Evolutionary conservation across 2,329 filamentous ascomycete genomes (phyloP).

Genomic region (Cytospora piceicola): DNA sequence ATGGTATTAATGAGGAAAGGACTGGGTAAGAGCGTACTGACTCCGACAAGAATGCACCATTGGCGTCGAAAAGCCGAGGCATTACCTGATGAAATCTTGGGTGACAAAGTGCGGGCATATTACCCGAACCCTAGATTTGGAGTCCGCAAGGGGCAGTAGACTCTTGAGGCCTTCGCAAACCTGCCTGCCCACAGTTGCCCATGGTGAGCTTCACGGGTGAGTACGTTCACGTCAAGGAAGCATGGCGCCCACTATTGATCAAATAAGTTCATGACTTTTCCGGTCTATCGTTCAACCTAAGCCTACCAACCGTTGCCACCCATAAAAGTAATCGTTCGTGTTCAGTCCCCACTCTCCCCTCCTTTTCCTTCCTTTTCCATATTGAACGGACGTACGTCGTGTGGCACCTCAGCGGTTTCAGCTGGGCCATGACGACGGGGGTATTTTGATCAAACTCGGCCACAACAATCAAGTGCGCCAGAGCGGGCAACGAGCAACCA

Average conservation of each 20-base stretch:
- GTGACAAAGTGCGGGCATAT: too few species aligned
- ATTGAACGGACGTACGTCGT: slow-evolving; percentile 30
- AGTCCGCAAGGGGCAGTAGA: neutral
- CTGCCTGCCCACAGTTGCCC: too few species aligned
- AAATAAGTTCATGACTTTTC: slow-evolving; percentile 27
- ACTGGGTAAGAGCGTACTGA: neutral
- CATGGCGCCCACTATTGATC: neutral
- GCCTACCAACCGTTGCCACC: slow-evolving; percentile 20
- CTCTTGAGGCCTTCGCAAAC: too few species aligned
- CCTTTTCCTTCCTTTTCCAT: slow-evolving; percentile 34
- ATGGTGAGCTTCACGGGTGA: too few species aligned
- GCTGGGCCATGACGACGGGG: slow-evolving; percentile 29
- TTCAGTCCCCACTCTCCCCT: slow-evolving; percentile 42
- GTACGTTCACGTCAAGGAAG: neutral
- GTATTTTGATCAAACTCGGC: slow-evolving; percentile 31
- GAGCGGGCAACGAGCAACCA: slow-evolving; percentile 26
- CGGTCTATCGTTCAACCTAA: slow-evolving; percentile 28
- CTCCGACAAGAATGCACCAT: neutral
- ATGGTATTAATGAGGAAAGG: neutral
- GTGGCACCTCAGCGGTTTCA: slow-evolving; percentile 18
- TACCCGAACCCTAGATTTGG: neutral
- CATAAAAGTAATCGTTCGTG: slow-evolving; percentile 17
- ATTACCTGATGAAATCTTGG: neutral
- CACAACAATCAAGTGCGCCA: slow-evolving; percentile 24
- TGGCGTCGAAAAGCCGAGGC: neutral